phyloP scores from a whole-genome alignment of 23 red algal genomes.

The Agarophyton chilense region DNA sequence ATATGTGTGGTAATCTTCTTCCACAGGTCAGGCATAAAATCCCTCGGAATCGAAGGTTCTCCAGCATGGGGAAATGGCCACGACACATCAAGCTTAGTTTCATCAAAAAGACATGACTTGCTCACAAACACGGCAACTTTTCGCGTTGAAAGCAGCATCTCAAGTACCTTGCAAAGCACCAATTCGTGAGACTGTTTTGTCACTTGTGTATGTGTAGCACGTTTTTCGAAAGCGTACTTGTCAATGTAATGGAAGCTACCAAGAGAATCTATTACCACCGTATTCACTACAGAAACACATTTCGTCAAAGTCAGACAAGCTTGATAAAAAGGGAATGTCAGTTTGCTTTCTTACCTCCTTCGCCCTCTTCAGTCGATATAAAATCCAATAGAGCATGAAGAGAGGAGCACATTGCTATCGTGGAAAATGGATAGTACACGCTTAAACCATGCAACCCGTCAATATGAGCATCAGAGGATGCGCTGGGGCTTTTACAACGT shows the following conservation, averaged over 20 bases:
- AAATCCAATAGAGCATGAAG: constrained; percentile 13
- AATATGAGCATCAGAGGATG: background rate
- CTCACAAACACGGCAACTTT: constrained; percentile 44
- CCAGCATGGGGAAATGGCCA: constrained; percentile 57
- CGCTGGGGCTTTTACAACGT: background rate
- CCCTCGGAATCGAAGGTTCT: constrained; percentile 26
- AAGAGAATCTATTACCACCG: constrained; percentile 55
- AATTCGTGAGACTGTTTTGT: constrained; percentile 26
- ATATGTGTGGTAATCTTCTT: constrained; percentile 14
- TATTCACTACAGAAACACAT: background rate
- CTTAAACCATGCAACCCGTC: background rate
- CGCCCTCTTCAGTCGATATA: background rate
- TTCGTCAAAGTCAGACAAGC: background rate
- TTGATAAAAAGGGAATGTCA: background rate
- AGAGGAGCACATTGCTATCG: constrained; percentile 20
- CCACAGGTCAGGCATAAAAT: constrained; percentile 66
- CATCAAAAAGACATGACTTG: constrained; percentile 46
- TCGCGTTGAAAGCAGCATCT: background rate
- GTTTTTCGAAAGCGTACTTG: constrained; percentile 20
- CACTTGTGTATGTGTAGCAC: background rate
- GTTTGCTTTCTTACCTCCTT: constrained; percentile 15
- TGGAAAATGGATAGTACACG: constrained; percentile 30
- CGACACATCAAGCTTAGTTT: constrained; percentile 9
- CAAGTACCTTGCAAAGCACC: constrained; percentile 26
- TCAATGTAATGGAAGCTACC: constrained; percentile 63